Conservation (phyloP, 108 stramenopile species). For the Cyclostephanos tholiformis region DNA sequence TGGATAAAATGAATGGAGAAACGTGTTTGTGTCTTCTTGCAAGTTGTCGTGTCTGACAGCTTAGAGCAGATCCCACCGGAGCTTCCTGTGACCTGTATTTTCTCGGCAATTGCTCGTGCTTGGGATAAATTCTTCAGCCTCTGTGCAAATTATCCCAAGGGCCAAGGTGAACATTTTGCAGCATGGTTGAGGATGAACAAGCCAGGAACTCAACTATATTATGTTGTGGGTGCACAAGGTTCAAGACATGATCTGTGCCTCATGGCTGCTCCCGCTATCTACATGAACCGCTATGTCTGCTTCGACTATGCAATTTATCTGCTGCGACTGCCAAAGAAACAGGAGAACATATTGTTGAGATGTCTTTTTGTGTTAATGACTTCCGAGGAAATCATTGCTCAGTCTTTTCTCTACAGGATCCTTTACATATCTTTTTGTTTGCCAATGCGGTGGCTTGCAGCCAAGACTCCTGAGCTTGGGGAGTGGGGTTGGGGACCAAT, state of each 20-base stretch:
- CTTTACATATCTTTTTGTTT: background rate
- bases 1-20: background rate
- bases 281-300: background rate
- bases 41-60: no score
- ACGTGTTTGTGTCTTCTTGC: no score
- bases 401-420: background rate
- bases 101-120: background rate
- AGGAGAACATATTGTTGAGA: background rate
- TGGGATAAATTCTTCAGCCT: constrained; percentile 2
- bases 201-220: background rate
- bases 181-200: constrained; percentile 3
- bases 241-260: constrained; percentile 2
- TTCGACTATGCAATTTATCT: background rate
- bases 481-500: constrained; percentile 2
- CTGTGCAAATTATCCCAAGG: constrained; percentile 13
- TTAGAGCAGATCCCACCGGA: no score
- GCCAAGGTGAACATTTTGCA: constrained; percentile 5
- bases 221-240: constrained; percentile 15
- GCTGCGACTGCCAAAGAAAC: background rate
- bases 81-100: no score
- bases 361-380: constrained; percentile 8
- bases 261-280: constrained; percentile 7
- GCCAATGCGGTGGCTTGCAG: constrained; percentile 16
- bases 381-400: constrained; percentile 7
- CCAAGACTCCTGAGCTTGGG: constrained; percentile 9